A percentile compares a stretch with the other conserved stretches of the same genome.
phyloP scores from a whole-genome alignment of 257 asterid genomes.

The Penstemon barbatus region DNA sequence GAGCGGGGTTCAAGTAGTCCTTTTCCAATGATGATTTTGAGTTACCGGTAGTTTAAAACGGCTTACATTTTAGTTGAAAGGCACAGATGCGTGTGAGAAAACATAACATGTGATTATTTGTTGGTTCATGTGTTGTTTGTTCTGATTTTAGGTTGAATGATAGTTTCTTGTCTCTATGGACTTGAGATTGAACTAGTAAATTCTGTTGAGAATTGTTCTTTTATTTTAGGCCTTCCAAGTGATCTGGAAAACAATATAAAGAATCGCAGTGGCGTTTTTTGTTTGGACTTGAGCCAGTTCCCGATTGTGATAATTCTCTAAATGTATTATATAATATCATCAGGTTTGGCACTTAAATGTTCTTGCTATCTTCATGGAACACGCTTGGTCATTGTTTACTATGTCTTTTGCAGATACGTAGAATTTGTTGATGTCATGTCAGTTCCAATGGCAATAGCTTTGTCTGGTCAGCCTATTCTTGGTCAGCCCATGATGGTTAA shows the following conservation, averaged over 20 bases:
- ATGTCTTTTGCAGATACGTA: constrained; percentile 46
- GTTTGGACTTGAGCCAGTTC: constrained; percentile 12
- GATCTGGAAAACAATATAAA: neutral
- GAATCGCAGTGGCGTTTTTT: neutral
- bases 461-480: constrained; percentile 70
- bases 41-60: neutral
- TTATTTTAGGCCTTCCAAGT: constrained; percentile 7
- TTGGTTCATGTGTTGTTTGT: neutral
- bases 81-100: too few relatives aligned
- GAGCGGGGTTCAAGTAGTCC: neutral
- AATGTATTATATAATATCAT: constrained; percentile 1
- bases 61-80: neutral
- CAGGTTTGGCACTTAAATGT: constrained; percentile 8
- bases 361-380: neutral
- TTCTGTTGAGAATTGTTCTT: neutral
- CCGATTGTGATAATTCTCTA: neutral
- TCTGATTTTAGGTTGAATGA: constrained; percentile 9
- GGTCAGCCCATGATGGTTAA: constrained; percentile 77
- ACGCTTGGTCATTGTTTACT: constrained; percentile 8
- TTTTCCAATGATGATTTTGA: neutral
- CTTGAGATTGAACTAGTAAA: constrained; percentile 16
- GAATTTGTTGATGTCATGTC: constrained; percentile 69
- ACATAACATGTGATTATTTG: constrained; percentile 7
- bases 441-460: constrained; percentile 79
- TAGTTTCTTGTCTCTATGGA: neutral